Conservation (phyloP, 2,329 filamentous ascomycete genomes). For the Botryotinia globosa region DNA sequence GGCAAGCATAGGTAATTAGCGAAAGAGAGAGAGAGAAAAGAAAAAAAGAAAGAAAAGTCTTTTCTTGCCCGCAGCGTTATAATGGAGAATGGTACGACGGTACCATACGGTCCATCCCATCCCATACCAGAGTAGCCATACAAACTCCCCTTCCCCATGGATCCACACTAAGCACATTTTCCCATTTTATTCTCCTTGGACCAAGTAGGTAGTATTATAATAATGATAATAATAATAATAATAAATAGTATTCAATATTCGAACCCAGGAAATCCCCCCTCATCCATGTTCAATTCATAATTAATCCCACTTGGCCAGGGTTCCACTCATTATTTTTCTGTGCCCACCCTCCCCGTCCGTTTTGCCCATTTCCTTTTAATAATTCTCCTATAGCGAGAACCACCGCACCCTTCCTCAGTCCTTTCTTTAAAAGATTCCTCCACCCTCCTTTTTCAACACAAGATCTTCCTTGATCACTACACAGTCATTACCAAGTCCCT, state of each 20-base stretch:
- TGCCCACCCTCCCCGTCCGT: not conserved
- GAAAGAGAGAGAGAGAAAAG: not conserved
- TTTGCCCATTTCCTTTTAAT: slow-evolving; percentile 13
- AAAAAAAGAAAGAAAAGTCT: not conserved
- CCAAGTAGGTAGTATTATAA: not conserved
- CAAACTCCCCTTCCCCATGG: not conserved
- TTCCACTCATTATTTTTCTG: slow-evolving; percentile 10
- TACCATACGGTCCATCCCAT: no score
- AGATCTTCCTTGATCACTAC: slow-evolving; percentile 21
- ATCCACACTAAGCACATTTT: not conserved
- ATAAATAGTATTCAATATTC: no score
- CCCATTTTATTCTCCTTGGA: not conserved
- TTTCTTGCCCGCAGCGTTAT: not conserved
- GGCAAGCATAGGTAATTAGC: not conserved
- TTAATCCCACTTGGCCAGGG: slow-evolving; percentile 3
- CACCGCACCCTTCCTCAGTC: not conserved
- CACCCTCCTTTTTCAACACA: slow-evolving; percentile 3
- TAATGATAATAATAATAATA: no score
- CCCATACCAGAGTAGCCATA: not conserved
- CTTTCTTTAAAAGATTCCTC: slow-evolving; percentile 13
- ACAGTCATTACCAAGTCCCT: slow-evolving; percentile 20
- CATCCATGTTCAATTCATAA: not conserved
- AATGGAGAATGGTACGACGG: not conserved
- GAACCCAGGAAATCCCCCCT: not conserved
- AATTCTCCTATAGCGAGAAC: not conserved